Evolutionary conservation across 2,329 filamentous ascomycete genomes (phyloP), one percentile per base, ranked within the genome.

Genomic region (Colletotrichum chrysophilum): DNA sequence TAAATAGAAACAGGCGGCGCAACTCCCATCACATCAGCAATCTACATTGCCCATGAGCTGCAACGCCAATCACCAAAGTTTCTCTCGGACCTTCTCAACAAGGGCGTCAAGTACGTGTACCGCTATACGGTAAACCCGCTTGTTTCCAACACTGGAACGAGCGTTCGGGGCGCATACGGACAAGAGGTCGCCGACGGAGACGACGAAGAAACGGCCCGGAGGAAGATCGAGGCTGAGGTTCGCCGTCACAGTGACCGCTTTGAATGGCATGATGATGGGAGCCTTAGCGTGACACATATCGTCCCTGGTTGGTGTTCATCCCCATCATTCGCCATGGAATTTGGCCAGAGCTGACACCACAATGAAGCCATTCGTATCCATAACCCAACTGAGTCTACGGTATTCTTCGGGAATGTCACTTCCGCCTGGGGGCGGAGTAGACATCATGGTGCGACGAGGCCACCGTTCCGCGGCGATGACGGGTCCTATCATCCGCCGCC

Each of bases 351-450:
- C 38, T 66, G 16, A 65, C n/a, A 26, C 26, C 9, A 26, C 7
- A 30, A 10, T 7, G 7, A 28, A 81, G 83, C 80, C 48, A 79
- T 82, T 16, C 77, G 81, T 13, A 81, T 79, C 14, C 81, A 83
- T 64, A 66, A 80, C 10, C 78, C 80, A 12, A 82, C 79, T 1
- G 80, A 78, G 1, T 67, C 80, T 4, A 78, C 79, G 1, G 80
- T 80, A 0, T 84, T 80, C 77, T 85, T 84, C 58, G 83, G 83
- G 8, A 83, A 84, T 65, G 74, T 84, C n/a, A 84, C 83, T 9
- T 82, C 80, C 18, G 82, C 82, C 3, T 84, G 82, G 82, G 83
- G 82, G 6, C 79, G 82, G 14, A 84, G 81, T 62, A 78, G 70
- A 18, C 79, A 82, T 34, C 83, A 83, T 65, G 82, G 82, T 16